Evolutionary conservation across 768 basidiomycete genomes (phyloP), one percentile per base, ranked within the genome.

Genomic region (Lanmaoa pseudosensibilis): DNA sequence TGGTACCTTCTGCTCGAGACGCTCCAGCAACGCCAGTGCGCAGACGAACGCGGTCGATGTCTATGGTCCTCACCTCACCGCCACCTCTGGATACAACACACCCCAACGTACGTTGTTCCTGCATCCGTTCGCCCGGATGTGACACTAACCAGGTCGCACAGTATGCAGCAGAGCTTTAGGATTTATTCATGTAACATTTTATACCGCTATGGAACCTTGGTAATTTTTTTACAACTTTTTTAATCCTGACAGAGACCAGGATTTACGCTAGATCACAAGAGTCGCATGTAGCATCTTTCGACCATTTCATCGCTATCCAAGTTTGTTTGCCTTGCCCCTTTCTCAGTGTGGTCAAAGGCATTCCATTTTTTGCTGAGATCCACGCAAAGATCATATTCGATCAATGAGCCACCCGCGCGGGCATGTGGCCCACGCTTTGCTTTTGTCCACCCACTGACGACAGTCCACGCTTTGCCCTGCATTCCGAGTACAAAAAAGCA

Each of bases 21-120:
- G 1, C 34, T 4, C 48, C 63, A 6, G 48, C 56, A 4, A 57
- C 65, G 4, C 61, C 52, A 3, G 57, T 52, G 6, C 70, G 63
- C 32, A 47, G 70, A 51, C 70, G 70, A 19, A 59, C 72, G 32
- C 69, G 39, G 34, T 72, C 70, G 0, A 57, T 72, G 68, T 54
- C 70, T 4, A 68, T 58, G 57, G 63, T 69, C 16, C 50, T 38
- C 41, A 58, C 50, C 2, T 59, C 69, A 4, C 60, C 67, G 12
- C 34, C 50, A 32, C 38, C 59, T 10, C 41, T 48, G 52, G 50
- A 64, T 30, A 44, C 52, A 10, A 41, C 55, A 18, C 57, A 59
- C 19, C 27, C 63, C 39, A 63, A 32, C 16, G 65, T 68, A 32
- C 46, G 67, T 64, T 11, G 13, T 15, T 11, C 21, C 9, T 4